A percentile compares a stretch with the other conserved stretches of the same genome.
phyloP scores from a whole-genome alignment of 148 eudicot genomes.

The Amaranthus palmeri region DNA sequence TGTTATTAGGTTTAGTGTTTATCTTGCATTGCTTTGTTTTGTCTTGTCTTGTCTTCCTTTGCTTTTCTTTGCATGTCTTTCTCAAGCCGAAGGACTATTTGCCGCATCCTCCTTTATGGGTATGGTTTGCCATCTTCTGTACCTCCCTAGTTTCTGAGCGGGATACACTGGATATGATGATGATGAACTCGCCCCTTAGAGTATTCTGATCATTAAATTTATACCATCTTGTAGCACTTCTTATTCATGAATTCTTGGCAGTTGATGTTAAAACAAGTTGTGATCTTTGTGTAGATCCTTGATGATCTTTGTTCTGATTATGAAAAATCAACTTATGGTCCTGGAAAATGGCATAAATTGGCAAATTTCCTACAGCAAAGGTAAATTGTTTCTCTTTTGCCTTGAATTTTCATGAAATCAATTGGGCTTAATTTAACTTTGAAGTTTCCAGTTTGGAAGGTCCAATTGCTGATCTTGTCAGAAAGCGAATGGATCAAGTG shows the following conservation, averaged over 20 bases:
- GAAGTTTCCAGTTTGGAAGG: constrained; percentile 77
- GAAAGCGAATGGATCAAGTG: constrained; percentile 79
- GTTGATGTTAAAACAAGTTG: not conserved
- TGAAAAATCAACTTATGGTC: constrained; percentile 79
- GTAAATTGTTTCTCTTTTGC: constrained; percentile 31
- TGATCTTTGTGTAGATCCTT: constrained; percentile 47
- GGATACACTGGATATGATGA: too few relatives aligned
- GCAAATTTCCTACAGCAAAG: constrained; percentile 69
- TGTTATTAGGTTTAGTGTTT: too few relatives aligned
- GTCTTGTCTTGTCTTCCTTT: too few relatives aligned
- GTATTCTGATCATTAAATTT: too few relatives aligned
- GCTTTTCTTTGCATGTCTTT: too few relatives aligned
- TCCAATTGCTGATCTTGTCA: constrained; percentile 70
- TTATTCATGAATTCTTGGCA: not conserved
- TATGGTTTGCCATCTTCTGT: too few relatives aligned
- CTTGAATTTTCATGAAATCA: not conserved
- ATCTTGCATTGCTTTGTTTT: too few relatives aligned
- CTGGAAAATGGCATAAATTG: constrained; percentile 85
- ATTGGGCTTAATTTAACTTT: constrained; percentile 13
- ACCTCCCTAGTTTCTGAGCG: too few relatives aligned
- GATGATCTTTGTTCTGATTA: constrained; percentile 64
- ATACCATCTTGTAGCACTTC: too few relatives aligned
- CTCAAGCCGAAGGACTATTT: too few relatives aligned
- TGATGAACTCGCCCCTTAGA: too few relatives aligned
- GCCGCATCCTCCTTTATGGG: too few relatives aligned